Base-by-base conservation (phyloP, 2,329 filamentous ascomycete genomes). In the Ilyonectria robusta region DNA sequence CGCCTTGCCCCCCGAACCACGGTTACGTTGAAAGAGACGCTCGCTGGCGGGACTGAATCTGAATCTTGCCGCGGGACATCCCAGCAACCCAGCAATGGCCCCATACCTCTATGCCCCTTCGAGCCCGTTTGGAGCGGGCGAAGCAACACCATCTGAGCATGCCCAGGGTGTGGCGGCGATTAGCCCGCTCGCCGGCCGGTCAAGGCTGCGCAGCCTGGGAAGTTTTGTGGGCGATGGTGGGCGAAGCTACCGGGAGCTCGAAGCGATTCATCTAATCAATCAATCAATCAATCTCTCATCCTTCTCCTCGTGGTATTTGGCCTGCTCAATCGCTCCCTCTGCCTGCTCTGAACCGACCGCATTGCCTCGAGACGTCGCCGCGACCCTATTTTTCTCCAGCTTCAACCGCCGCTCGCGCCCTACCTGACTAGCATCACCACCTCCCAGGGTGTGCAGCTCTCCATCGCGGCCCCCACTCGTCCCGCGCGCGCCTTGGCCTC, bases 231-330 rank as follows among this genome's bases (percentile, higher is more conserved):
- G 31, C 31, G 7, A 56, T 42, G 19, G 15, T 17, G 17, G n/a
- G 42, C 51, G 50, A 62, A 62, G 31, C 59, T 62, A 62, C 60
- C 57, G 60, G 53, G 60, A 57, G 60, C 33, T 50, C 29, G 53
- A 51, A 31, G 44, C 21, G 31, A 57, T 53, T 15, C 26, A 64
- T 64, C 61, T 64, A 64, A 59, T 59, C 47, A 64, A 64, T 21
- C 21, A 21, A 21, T 21, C 21, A 21, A 21, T 64, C 55, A 54
- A 59, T 54, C 55, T 53, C 35, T 35, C 11, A n/a, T 46, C 9
- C 15, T 37, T 8, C 11, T 23, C 54, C 61, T 54, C 55, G 55
- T 64, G 55, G 47, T 58, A 26, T 42, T 8, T 31, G 29, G 26
- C 48, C 19, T 15, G 1, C 19, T 44, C 47, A 23, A 15, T 23